A percentile compares a stretch with the other conserved stretches of the same genome.
These are phyloP conservation scores for Penicillium janthinellum DNA, from an alignment of 2,329 filamentous ascomycete species.

Conservation along the genomic window DNA sequence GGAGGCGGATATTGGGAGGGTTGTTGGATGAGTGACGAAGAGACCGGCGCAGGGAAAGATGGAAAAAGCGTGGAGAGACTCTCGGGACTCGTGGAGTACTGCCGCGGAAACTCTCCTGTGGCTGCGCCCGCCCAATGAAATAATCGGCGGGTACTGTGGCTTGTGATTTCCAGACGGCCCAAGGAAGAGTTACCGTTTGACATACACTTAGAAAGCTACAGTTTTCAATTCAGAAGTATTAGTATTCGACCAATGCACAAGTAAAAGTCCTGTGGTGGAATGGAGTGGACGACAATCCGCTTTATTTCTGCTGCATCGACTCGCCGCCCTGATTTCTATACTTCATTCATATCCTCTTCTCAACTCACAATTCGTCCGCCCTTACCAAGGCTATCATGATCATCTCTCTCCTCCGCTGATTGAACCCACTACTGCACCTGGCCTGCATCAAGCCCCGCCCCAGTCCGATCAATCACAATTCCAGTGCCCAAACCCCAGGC, in stretches of 20 bases:
- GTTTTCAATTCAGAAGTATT: neutral
- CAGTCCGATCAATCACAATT: slow-evolving; percentile 23
- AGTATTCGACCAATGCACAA: neutral
- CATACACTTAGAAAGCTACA: too few relatives aligned
- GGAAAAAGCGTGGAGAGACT: slow-evolving; percentile 13
- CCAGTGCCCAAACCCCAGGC: neutral
- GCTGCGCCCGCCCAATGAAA: slow-evolving; percentile 1
- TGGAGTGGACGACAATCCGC: neutral
- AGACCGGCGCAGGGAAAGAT: slow-evolving; percentile 12
- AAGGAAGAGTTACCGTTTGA: neutral
- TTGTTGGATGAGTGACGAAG: neutral
- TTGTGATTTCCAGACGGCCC: neutral
- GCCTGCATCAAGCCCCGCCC: slow-evolving; percentile 19
- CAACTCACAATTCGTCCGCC: neutral
- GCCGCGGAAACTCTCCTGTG: slow-evolving; percentile 15
- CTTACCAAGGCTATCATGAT: neutral
- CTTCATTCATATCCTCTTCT: neutral
- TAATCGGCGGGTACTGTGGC: slow-evolving; percentile 3
- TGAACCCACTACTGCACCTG: neutral
- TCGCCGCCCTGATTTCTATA: neutral
- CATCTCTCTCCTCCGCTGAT: neutral
- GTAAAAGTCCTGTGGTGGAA: neutral
- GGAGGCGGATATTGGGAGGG: neutral
- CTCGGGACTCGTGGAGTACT: slow-evolving; percentile 16
- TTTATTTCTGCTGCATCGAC: neutral